These are phyloP conservation scores for Cymodocea nodosa DNA, from an alignment of 116 monocot species.

Conservation along the genomic window DNA sequence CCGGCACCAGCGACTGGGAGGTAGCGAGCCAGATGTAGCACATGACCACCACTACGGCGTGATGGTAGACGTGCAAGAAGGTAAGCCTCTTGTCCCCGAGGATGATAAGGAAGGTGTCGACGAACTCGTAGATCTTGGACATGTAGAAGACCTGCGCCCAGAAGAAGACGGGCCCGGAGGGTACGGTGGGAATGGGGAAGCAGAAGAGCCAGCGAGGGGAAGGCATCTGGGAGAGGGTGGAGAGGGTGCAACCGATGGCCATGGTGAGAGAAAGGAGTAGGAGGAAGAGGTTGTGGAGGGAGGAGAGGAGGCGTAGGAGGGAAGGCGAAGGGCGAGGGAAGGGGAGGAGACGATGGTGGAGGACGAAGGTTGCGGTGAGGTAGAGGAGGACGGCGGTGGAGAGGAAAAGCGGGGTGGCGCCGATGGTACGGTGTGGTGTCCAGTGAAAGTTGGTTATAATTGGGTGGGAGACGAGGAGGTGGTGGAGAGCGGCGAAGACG, in stretches of 20 bases:
- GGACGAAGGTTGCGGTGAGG: conserved; percentile 29
- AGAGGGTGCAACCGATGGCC: conserved; percentile 54
- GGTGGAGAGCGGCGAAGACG: not conserved
- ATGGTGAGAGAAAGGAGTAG: conserved; percentile 58
- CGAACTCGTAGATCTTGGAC: conserved; percentile 86
- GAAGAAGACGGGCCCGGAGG: conserved; percentile 72
- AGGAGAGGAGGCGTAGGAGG: conserved; percentile 31
- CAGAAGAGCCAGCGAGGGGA: conserved; percentile 43
- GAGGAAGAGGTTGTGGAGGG: conserved; percentile 55
- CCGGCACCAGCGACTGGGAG: conserved; percentile 60
- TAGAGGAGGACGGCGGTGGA: conserved; percentile 30
- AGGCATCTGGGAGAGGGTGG: conserved; percentile 31
- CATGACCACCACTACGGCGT: conserved; percentile 63
- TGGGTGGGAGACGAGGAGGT: conserved; percentile 11
- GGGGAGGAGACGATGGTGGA: conserved; percentile 29
- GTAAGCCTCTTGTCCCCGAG: conserved; percentile 26
- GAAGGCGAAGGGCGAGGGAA: conserved; percentile 20
- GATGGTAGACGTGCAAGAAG: conserved; percentile 96
- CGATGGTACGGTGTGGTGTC: not conserved
- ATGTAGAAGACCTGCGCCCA: conserved; percentile 92
- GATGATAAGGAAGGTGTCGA: conserved; percentile 79
- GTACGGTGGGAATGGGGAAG: conserved; percentile 19
- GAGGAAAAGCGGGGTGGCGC: conserved; percentile 35
- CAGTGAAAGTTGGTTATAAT: conserved; percentile 15
- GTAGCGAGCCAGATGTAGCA: conserved; percentile 65